Conservation (phyloP, 768 basidiomycete species). For the Amanita fuliginea region DNA sequence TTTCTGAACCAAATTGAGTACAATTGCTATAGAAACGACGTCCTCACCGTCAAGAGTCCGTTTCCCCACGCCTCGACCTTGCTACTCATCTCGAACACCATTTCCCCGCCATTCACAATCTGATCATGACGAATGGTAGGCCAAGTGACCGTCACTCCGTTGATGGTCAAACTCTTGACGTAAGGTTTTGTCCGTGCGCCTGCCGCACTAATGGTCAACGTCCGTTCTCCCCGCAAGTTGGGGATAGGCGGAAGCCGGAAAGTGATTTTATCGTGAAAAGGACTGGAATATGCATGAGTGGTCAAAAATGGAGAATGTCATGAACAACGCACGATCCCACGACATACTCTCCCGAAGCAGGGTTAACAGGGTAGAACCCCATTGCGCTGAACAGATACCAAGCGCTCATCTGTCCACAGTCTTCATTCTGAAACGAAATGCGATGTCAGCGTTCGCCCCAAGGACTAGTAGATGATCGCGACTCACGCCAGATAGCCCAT, state of each 20-base stretch:
- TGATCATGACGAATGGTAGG: conserved; percentile 55
- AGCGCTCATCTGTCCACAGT: conserved; percentile 86
- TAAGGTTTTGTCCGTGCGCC: conserved; percentile 54
- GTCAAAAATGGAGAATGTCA: neutral
- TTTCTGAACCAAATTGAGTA: neutral
- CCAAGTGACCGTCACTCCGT: conserved; percentile 30
- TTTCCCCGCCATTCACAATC: conserved; percentile 41
- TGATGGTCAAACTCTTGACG: conserved; percentile 45
- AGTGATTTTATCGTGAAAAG: conserved; percentile 41
- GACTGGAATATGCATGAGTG: conserved; percentile 16
- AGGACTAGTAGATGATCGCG: neutral
- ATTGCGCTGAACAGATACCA: conserved; percentile 80
- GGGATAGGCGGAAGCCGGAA: conserved; percentile 38
- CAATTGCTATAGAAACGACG: neutral
- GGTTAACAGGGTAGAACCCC: conserved; percentile 82
- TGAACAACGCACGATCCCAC: conserved; percentile 49
- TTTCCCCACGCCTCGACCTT: conserved; percentile 23
- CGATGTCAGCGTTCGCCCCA: neutral
- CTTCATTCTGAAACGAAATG: conserved; percentile 51
- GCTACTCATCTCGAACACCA: conserved; percentile 59
- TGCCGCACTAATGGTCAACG: conserved; percentile 38
- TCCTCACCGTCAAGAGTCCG: conserved; percentile 6
- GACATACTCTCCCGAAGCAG: conserved; percentile 64
- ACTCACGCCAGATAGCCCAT: conserved; percentile 62
- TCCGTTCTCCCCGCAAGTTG: conserved; percentile 9